A percentile compares a stretch with the other conserved stretches of the same genome.
phyloP scores from a whole-genome alignment of 331 rosid species.

The Stylosanthes scabra region DNA sequence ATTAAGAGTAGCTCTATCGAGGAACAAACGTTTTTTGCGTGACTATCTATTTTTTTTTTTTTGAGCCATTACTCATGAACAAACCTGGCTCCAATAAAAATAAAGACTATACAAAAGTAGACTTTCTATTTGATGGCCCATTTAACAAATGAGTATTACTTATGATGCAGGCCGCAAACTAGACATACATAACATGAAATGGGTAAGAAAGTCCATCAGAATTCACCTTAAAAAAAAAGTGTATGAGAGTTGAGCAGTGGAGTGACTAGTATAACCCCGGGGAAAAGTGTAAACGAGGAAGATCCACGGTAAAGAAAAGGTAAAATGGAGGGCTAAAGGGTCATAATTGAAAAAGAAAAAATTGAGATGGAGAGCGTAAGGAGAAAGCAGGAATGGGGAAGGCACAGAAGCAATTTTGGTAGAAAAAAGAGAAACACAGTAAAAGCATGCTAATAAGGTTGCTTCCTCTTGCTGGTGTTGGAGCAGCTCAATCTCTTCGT shows the following conservation, averaged over 20 bases:
- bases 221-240: too few species aligned
- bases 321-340: conserved; percentile 17
- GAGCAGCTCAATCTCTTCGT: conserved; percentile 32
- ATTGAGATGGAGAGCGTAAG: neutral
- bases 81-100: too few species aligned
- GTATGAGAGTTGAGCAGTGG: neutral
- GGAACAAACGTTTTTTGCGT: too few species aligned
- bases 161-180: too few species aligned
- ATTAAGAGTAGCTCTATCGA: too few species aligned
- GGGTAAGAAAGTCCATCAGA: too few species aligned
- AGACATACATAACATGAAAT: neutral
- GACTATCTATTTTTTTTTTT: too few species aligned
- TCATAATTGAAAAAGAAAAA: neutral
- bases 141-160: too few species aligned
- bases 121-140: too few species aligned
- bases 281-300: too few species aligned
- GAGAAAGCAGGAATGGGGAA: neutral
- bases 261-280: conserved; percentile 24
- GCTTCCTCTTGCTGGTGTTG: conserved; percentile 27
- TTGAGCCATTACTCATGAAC: too few species aligned
- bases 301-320: neutral
- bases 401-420: neutral
- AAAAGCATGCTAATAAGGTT: conserved; percentile 45
- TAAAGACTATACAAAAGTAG: too few species aligned
- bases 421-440: neutral